A percentile compares a stretch with the other conserved stretches of the same genome.
Conservation (phyloP, 2,329 filamentous ascomycete species). For the Apiospora hydei region DNA sequence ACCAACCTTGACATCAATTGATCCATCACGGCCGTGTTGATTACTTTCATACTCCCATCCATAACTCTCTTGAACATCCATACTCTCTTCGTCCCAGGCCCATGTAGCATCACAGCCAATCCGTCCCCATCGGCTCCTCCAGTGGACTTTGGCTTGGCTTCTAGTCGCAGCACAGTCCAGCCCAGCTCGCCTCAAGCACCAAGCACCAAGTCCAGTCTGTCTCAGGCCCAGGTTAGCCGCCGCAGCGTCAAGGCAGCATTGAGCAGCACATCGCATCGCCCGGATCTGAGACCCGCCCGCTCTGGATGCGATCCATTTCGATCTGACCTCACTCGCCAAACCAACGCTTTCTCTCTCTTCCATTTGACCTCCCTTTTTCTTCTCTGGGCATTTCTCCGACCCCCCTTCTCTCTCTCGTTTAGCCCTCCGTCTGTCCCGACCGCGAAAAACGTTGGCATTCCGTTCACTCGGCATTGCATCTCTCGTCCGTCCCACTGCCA, state of each 20-base stretch:
- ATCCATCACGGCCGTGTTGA: neutral
- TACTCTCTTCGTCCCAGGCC: neutral
- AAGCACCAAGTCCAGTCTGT: neutral
- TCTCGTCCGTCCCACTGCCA: neutral
- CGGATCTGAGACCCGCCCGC: slow-evolving; percentile 17
- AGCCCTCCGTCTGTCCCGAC: neutral
- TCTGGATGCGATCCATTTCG: slow-evolving; percentile 13
- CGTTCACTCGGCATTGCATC: slow-evolving; percentile 2
- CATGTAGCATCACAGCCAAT: neutral
- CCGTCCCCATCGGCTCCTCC: neutral
- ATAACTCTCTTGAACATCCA: neutral
- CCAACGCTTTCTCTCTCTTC: neutral
- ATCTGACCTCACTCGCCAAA: slow-evolving; percentile 11
- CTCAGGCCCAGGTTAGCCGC: neutral
- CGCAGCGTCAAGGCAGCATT: neutral
- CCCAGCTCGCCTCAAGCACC: neutral
- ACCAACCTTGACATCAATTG: slow-evolving; percentile 7
- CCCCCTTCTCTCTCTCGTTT: neutral
- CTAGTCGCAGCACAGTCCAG: slow-evolving; percentile 11
- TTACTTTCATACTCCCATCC: neutral
- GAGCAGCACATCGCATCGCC: slow-evolving; percentile 18
- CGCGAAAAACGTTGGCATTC: neutral
- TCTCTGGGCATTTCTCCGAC: neutral
- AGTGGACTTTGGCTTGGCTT: neutral
- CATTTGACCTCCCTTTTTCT: neutral